These are phyloP conservation scores for Diaporthe sp. DNA, from an alignment of 2,329 filamentous ascomycete species.

Conservation along the genomic window DNA sequence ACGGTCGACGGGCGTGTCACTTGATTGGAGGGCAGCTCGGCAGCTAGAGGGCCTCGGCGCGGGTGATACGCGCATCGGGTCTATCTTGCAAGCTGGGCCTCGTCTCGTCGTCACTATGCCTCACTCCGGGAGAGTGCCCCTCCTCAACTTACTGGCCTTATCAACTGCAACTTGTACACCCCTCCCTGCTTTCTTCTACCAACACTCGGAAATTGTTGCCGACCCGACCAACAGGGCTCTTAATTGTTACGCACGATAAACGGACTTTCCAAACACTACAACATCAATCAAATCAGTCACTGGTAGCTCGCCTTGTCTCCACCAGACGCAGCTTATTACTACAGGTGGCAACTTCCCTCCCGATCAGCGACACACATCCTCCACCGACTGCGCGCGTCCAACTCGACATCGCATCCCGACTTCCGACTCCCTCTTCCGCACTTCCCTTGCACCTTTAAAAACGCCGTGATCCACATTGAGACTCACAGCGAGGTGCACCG, in stretches of 20 bases:
- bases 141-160: neutral
- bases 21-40: constrained; percentile 27
- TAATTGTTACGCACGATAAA: neutral
- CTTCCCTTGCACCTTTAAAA: constrained; percentile 81
- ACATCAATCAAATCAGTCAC: neutral
- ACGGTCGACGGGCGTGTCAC: constrained; percentile 6
- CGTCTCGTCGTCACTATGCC: constrained; percentile 31
- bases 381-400: constrained; percentile 1
- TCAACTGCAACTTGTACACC: neutral
- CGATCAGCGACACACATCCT: neutral
- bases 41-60: constrained; percentile 17
- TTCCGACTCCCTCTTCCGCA: constrained; percentile 45
- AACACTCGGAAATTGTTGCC: neutral
- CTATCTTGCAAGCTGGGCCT: constrained; percentile 18
- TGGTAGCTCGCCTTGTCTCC: constrained; percentile 49
- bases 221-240: neutral
- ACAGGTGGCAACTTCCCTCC: constrained; percentile 34
- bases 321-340: constrained; percentile 43
- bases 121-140: neutral
- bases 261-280: neutral
- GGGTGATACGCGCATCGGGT: constrained; percentile 25
- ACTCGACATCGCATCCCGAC: neutral
- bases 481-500: constrained; percentile 87
- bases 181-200: neutral
- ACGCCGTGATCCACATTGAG: constrained; percentile 85